Base-by-base conservation (phyloP, 108 stramenopile species). In the Parietichytrium sp. region DNA sequence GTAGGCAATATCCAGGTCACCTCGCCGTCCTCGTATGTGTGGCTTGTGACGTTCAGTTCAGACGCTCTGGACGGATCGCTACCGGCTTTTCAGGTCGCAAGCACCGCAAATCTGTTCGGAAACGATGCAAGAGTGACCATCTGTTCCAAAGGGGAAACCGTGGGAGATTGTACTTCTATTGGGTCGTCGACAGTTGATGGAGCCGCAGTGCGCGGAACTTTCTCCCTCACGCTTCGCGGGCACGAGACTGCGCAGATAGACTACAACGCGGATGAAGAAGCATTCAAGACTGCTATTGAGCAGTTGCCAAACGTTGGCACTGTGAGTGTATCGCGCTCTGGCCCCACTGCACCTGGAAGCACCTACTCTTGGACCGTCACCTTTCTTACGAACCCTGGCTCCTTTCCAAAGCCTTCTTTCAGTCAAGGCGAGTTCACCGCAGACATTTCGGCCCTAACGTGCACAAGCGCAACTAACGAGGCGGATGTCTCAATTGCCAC, bases 311-410 rank as follows among this genome's bases (percentile, higher is more conserved):
- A 93, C 83, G 81, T 95, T 1, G 94, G 92, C 47, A 55, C 55
- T 10, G 94, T 95, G 3, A 79, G 85, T 51, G 93, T 95, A 15
- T 30, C 20, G 33, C 87, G 90, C 47, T 54, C 51, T 4, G 92
- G 89, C 2, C 91, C 93, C 3, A 81, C 86, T 23, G 87, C 87
- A 20, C 85, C 89, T 47, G 84, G 87, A 29, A 92, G 89, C 42
- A 45, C 3, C 31, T 95, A 92, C 84, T 79, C 87, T 27, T 95
- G 94, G 94, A 79, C 81, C 13, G 83, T 95, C n/a, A 92, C 91
- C 12, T 95, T 94, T 77, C 30, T 80, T n/a, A 85, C 85, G n/a
- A 92, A 90, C 55, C 93, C 93, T 20, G 92, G 93, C n/a, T 84
- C 90, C 38, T 93, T 92, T 83, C 94, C 94, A 23, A 83, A 87